Evolutionary conservation across 1,284 basidiomycete species (phyloP).

Genomic region (Xerocomus amazonicus): DNA sequence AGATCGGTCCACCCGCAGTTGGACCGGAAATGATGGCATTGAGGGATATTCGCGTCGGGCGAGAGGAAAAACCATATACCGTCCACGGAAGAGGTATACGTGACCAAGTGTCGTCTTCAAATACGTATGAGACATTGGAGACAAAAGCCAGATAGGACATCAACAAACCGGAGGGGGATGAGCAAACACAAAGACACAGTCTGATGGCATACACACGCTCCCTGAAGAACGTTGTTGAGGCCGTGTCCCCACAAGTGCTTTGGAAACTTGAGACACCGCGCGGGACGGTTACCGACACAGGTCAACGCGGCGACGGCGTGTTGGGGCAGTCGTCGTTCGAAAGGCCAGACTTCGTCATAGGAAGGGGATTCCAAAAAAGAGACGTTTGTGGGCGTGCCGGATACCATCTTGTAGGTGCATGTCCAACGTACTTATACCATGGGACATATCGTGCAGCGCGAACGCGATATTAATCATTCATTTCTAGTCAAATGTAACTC

Average conservation of each 20-base stretch:
- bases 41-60: slow-evolving; percentile 58
- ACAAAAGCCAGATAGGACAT: slow-evolving; percentile 48
- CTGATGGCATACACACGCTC: slow-evolving; percentile 40
- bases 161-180: slow-evolving; percentile 34
- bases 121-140: slow-evolving; percentile 52
- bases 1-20: slow-evolving; percentile 47
- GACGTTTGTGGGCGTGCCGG: slow-evolving; percentile 23
- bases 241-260: slow-evolving; percentile 54
- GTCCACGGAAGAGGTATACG: slow-evolving; percentile 47
- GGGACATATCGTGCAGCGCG: too few relatives aligned
- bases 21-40: slow-evolving; percentile 59
- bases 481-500: too few relatives aligned
- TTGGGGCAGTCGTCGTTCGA: slow-evolving; percentile 38
- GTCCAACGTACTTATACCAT: too few relatives aligned
- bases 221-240: slow-evolving; percentile 54
- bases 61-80: slow-evolving; percentile 45
- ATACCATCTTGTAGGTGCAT: too few relatives aligned
- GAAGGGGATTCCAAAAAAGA: slow-evolving; percentile 37
- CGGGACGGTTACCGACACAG: slow-evolving; percentile 5
- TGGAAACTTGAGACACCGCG: slow-evolving; percentile 45
- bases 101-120: slow-evolving; percentile 67
- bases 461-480: too few relatives aligned
- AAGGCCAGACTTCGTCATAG: slow-evolving; percentile 36
- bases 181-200: neutral
- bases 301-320: slow-evolving; percentile 27